A percentile compares a stretch with the other conserved stretches of the same genome.
These are phyloP conservation scores for Starmera dryadoides DNA, from an alignment of 805 yeast species.

Conservation along the genomic window DNA sequence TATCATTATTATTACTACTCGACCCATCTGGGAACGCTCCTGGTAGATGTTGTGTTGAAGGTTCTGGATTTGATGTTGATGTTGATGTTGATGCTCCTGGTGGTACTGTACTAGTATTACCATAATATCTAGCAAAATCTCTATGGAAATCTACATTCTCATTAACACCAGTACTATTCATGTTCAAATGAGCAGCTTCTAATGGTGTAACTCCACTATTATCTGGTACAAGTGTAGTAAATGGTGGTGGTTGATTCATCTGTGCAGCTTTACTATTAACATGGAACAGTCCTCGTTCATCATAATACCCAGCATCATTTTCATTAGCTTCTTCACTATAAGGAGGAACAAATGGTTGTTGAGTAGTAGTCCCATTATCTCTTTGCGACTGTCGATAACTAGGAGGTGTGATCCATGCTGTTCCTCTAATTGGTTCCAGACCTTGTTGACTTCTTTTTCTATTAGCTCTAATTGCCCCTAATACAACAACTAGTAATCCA, in stretches of 20 bases:
- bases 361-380: constrained; percentile 18
- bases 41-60: too few relatives aligned
- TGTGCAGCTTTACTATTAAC: constrained; percentile 25
- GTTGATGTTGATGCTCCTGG: too few relatives aligned
- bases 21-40: too few relatives aligned
- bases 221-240: constrained; percentile 15
- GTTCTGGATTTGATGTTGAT: too few relatives aligned
- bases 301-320: constrained; percentile 62
- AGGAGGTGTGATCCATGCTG: constrained; percentile 86
- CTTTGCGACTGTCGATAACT: constrained; percentile 36
- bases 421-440: constrained; percentile 59
- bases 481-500: constrained; percentile 36
- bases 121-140: constrained; percentile 19
- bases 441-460: constrained; percentile 37
- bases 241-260: constrained; percentile 23
- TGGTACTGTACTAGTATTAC: constrained; percentile 1
- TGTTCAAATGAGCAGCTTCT: background rate
- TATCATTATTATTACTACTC: too few relatives aligned
- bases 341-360: constrained; percentile 56
- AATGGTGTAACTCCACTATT: constrained; percentile 9
- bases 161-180: constrained; percentile 6
- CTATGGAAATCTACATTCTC: constrained; percentile 14
- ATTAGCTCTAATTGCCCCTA: constrained; percentile 49
- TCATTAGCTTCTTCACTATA: constrained; percentile 63
- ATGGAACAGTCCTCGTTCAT: constrained; percentile 21